Evolutionary conservation across 2,329 filamentous ascomycete genomes (phyloP), one percentile per base, ranked within the genome.

Genomic region (Ophiostoma ips): DNA sequence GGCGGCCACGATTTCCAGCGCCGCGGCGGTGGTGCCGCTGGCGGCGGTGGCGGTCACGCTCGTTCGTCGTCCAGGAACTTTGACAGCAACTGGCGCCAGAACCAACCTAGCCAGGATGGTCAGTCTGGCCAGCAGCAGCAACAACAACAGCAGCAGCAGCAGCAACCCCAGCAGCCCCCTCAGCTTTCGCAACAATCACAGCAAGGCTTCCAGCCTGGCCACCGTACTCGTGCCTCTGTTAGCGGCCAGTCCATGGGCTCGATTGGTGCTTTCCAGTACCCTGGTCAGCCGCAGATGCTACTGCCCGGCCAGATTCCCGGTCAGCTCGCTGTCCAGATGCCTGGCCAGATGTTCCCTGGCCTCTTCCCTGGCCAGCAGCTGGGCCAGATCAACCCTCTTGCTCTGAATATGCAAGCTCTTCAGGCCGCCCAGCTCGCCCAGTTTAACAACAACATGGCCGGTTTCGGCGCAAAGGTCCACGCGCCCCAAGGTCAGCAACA

Each of bases 1-100:
- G 59, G 66, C 35, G 64, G 62, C 41, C 62, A 57, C 54, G 87
- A 92, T 57, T 84, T 88, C 62, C 74, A 80, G 58, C 83, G 86
- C 54, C 84, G 87, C 58, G 81, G 83, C n/a, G n/a, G n/a, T n/a
- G n/a, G n/a, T n/a, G n/a, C n/a, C n/a, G n/a, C n/a, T 28, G 24
- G 24, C 24, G 24, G 24, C 58, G 81, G 83, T 58, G 85, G 84
- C 38, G 83, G 87, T 51, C 92, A 98, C 64, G 82, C 78, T 55
- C 80, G 92, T 55, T 83, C 82, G 31, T 79, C 79, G 11, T 98
- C 92, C 21, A 81, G 92, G 55, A 98, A 96, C 68, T 96, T 96
- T 62, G 92, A 98, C 58, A 83, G 89, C 60, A 98, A 98, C 68
- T 98, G 92, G 92, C 85, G 92, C 60, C 16, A 45, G 5, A 45